Base-by-base conservation (phyloP, 495 filamentous ascomycete species). In the Penicillium chermesinum region DNA sequence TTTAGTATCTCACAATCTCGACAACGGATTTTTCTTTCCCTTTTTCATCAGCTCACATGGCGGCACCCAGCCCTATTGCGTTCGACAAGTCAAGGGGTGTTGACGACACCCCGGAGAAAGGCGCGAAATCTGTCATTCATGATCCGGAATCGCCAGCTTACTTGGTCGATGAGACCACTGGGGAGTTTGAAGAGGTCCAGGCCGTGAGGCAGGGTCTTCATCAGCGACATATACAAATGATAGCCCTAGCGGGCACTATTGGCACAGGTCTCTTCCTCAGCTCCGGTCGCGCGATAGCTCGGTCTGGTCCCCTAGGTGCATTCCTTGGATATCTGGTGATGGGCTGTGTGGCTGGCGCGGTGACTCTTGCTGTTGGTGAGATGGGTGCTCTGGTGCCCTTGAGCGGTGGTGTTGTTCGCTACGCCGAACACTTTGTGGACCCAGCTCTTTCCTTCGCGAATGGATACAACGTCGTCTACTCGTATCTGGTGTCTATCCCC, bases 241-340 rank as follows among this genome's bases (percentile, higher is more conserved):
- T 86, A 51, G 82, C 84, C 1, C 69, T 87, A 4, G 84, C 83
- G 49, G 82, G 82, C 42, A 82, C 81, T 37, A 86, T 87, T 53
- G 85, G 85, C 38, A 53, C 70, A 8, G 58, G 61, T 32, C 49
- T 64, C 5, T 64, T 64, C 19, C 51, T 67, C 34, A 52, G 52
- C 45, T 84, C 80, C 25, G 81, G 82, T 35, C 63, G 72, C 36
- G 75, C 79, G 14, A 74, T 85, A 39, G 74, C 77, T 17, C 63
- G 69, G 43, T 77, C 75, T 47, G 83, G 83, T 2, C 87, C 87
- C 20, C 79, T 67, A 8, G 74, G 82, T 8, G 53, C 55, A 3
- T 55, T 67, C 45, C 38, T 67, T 18, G 62, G 52, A 8, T 68
- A 66, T 30, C 30, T 52, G 2, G 38, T 63, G 5, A 53, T 64